Conservation (phyloP, 73 alveolate genomes). For the Paramecium octaurelia region DNA sequence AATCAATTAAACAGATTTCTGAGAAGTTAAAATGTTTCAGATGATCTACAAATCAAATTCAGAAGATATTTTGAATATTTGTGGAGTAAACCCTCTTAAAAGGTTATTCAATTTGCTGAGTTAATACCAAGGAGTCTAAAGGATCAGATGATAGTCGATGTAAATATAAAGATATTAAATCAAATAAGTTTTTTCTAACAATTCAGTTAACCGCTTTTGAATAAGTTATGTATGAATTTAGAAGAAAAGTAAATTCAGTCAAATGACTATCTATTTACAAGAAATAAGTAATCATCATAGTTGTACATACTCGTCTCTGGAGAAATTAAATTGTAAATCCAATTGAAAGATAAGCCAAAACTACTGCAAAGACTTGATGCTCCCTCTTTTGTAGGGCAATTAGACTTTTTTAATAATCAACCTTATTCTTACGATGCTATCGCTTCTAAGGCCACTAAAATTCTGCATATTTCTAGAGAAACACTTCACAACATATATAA, state of each 20-base stretch:
- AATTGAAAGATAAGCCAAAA: background rate
- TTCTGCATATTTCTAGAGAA: background rate
- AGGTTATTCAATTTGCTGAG: background rate
- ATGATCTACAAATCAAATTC: background rate
- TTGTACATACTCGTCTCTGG: background rate
- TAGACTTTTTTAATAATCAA: slow-evolving; percentile 6
- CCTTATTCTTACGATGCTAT: background rate
- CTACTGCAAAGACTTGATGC: background rate
- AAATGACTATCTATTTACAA: background rate
- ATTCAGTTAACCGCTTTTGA: slow-evolving; percentile 18
- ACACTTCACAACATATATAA: background rate
- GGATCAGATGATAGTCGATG: slow-evolving; percentile 2
- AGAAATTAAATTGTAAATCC: background rate
- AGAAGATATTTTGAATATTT: slow-evolving; percentile 50
- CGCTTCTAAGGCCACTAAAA: background rate
- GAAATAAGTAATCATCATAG: background rate
- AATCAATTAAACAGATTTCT: background rate
- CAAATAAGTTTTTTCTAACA: background rate
- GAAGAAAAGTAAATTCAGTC: background rate
- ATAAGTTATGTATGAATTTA: slow-evolving; percentile 19
- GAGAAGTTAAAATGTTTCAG: slow-evolving; percentile 25
- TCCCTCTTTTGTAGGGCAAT: background rate
- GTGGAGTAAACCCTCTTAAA: slow-evolving; percentile 40
- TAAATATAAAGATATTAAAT: background rate
- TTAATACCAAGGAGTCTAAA: background rate